These are phyloP conservation scores for Eimeria tenella DNA, from an alignment of 169 alveolate species.

Conservation along the genomic window DNA sequence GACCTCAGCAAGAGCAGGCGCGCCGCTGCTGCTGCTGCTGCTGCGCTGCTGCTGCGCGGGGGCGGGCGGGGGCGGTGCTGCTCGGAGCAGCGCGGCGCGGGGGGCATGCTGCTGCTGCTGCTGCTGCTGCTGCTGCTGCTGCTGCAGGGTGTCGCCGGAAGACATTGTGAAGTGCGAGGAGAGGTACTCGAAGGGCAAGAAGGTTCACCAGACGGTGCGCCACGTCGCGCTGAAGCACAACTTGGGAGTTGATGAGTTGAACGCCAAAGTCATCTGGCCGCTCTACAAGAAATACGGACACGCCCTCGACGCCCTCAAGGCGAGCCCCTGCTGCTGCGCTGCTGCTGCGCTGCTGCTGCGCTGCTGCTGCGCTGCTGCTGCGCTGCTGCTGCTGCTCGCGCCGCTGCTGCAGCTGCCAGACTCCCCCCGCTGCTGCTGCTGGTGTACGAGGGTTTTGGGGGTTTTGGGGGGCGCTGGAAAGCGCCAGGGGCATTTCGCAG, in stretches of 20 bases:
- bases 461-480: too few species aligned
- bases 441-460: too few species aligned
- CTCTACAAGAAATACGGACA: conserved; percentile 95
- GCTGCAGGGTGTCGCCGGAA: conserved; percentile 95
- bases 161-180: conserved; percentile 94
- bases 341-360: too few species aligned
- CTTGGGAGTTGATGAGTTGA: conserved; percentile 93
- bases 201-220: conserved; percentile 96
- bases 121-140: neutral
- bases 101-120: neutral
- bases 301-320: conserved; percentile 97
- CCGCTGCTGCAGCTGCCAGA: neutral
- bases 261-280: conserved; percentile 97
- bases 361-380: too few species aligned
- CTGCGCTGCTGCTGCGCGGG: neutral
- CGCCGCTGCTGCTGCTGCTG: neutral
- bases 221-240: conserved; percentile 93
- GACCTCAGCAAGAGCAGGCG: conserved; percentile 95
- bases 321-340: conserved; percentile 20
- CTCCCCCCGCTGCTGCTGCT: neutral
- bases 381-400: too few species aligned
- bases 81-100: too few species aligned
- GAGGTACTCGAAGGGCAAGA: conserved; percentile 94
- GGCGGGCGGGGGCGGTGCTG: too few species aligned
- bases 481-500: too few species aligned